A percentile compares a stretch with the other conserved stretches of the same genome.
Conservation (phyloP, 1,139 yeast species). For the Pichia sorboxylosa region DNA sequence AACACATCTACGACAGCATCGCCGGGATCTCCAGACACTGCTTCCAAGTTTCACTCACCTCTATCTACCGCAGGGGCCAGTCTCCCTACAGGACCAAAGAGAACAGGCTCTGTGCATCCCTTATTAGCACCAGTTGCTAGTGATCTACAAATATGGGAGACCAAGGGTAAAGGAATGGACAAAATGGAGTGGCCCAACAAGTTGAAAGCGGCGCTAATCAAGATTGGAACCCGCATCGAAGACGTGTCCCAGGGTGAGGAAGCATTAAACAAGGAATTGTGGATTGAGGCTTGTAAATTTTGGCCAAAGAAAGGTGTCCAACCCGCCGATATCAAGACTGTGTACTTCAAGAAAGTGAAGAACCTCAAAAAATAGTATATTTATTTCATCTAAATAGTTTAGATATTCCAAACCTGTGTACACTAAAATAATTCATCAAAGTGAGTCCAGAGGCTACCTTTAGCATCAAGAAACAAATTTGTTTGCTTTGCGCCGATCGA, state of each 20-base stretch:
- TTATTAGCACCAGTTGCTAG: slow-evolving; percentile 57
- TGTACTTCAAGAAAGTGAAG: slow-evolving; percentile 52
- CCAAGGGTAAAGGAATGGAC: slow-evolving; percentile 73
- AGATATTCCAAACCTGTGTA: no score
- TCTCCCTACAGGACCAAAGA: slow-evolving; percentile 13
- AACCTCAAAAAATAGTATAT: no score
- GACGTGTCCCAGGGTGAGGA: slow-evolving; percentile 25
- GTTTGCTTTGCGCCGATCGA: no score
- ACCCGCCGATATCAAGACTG: slow-evolving; percentile 65
- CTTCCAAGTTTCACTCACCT: not conserved
- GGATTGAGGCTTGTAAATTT: slow-evolving; percentile 83
- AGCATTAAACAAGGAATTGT: slow-evolving; percentile 54
- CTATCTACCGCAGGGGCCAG: not conserved
- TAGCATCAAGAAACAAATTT: no score
- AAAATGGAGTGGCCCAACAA: slow-evolving; percentile 76
- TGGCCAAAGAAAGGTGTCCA: slow-evolving; percentile 88
- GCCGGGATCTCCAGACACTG: not conserved
- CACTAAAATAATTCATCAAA: no score
- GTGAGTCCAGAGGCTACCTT: no score
- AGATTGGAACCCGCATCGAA: slow-evolving; percentile 69
- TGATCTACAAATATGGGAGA: slow-evolving; percentile 62
- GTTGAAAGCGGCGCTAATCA: slow-evolving; percentile 59
- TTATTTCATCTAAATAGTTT: no score
- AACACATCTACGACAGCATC: not conserved
- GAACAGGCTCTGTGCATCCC: slow-evolving; percentile 14